These are phyloP conservation scores for Chloranthus sessilifolius DNA, from an alignment of 164 flowering plant species.

Conservation along the genomic window DNA sequence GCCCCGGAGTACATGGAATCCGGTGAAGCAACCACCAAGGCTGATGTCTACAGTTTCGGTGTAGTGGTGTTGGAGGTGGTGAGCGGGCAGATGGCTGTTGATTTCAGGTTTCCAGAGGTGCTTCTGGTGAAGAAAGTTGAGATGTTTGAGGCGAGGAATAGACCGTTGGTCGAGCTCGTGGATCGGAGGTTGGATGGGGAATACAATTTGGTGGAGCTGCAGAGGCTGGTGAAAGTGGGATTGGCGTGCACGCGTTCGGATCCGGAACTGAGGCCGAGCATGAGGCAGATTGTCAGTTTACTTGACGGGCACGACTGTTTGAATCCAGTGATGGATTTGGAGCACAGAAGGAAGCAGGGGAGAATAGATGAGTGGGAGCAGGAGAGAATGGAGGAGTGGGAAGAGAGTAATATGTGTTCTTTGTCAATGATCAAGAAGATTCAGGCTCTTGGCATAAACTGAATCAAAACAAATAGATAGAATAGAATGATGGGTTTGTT, in stretches of 20 bases:
- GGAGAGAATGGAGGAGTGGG: slow-evolving; percentile 68
- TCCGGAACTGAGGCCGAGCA: slow-evolving; percentile 64
- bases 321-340: slow-evolving; percentile 1
- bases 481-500: background rate
- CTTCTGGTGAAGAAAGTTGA: slow-evolving; percentile 55
- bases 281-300: slow-evolving; percentile 72
- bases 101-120: slow-evolving; percentile 60
- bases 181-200: slow-evolving; percentile 52
- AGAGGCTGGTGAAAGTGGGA: slow-evolving; percentile 63
- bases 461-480: slow-evolving; percentile 12
- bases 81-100: slow-evolving; percentile 72
- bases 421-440: slow-evolving; percentile 60
- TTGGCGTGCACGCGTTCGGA: slow-evolving; percentile 65
- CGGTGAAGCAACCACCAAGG: slow-evolving; percentile 57
- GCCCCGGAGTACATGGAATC: slow-evolving; percentile 82
- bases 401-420: slow-evolving; percentile 40
- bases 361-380: too few species aligned
- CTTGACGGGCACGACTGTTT: slow-evolving; percentile 69
- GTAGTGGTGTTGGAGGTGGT: slow-evolving; percentile 85
- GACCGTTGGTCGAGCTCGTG: slow-evolving; percentile 55
- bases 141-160: slow-evolving; percentile 32
- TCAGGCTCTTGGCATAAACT: slow-evolving; percentile 86
- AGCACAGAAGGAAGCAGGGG: slow-evolving; percentile 11
- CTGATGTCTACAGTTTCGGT: slow-evolving; percentile 88
- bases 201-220: slow-evolving; percentile 44